A percentile compares a stretch with the other conserved stretches of the same genome.
phyloP scores from a whole-genome alignment of 2,329 filamentous ascomycete species.

The Bipolaris oryzae region DNA sequence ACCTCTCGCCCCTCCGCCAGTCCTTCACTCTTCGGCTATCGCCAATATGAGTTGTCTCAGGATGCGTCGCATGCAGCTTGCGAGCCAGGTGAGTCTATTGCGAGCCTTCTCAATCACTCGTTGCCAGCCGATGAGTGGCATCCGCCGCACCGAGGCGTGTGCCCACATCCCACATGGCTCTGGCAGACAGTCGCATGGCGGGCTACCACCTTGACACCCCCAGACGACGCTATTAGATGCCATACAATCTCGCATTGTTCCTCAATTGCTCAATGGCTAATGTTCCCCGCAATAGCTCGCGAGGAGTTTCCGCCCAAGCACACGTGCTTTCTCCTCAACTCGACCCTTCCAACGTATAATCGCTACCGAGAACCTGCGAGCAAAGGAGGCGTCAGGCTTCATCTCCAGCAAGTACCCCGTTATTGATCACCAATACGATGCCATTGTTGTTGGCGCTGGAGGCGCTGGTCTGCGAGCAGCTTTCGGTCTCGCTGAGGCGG shows the following conservation, averaged over 20 bases:
- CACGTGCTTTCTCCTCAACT: conserved; percentile 85
- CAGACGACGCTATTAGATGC: neutral
- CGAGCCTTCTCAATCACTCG: conserved; percentile 18
- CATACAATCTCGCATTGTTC: neutral
- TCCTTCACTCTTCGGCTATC: conserved; percentile 38
- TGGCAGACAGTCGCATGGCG: conserved; percentile 13
- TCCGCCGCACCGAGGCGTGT: conserved; percentile 37
- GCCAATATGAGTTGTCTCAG: conserved; percentile 49
- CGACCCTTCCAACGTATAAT: conserved; percentile 83
- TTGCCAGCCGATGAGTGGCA: conserved; percentile 20
- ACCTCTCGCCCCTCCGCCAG: conserved; percentile 24
- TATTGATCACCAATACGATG: conserved; percentile 99
- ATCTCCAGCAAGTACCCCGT: conserved; percentile 91
- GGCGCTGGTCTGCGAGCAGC: conserved; percentile 81
- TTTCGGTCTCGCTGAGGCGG: conserved; percentile 84
- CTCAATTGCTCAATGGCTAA: conserved; percentile 38
- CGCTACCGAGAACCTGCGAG: conserved; percentile 81
- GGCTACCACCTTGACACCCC: neutral
- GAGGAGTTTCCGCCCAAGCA: conserved; percentile 66
- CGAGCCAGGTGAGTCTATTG: conserved; percentile 45
- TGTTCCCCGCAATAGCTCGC: conserved; percentile 60
- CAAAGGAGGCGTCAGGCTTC: conserved; percentile 89
- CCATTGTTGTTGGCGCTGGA: conserved; percentile 87
- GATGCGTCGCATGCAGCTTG: conserved; percentile 48
- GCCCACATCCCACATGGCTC: conserved; percentile 29